These are phyloP conservation scores for Phytopythium oedochilum DNA, from an alignment of 352 stramenopile species.

Conservation along the genomic window DNA sequence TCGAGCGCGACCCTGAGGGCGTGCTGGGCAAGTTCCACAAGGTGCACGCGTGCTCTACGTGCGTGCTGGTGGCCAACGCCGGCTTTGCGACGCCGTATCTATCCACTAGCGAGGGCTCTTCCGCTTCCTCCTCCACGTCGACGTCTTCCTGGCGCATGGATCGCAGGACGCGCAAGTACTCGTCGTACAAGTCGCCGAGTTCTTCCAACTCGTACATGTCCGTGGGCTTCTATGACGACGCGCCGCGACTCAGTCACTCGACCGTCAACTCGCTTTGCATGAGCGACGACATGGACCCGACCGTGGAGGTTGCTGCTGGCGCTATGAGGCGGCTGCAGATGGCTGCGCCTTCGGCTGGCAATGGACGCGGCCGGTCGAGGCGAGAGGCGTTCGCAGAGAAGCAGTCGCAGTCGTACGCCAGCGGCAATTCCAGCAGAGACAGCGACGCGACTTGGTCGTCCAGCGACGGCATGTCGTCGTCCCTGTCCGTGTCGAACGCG, in stretches of 20 bases:
- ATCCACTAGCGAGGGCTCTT: background rate
- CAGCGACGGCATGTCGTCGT: conserved; percentile 6
- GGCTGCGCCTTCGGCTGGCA: background rate
- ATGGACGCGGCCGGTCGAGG: background rate
- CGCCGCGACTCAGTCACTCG: conserved; percentile 1
- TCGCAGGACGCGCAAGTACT: background rate
- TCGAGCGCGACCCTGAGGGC: conserved; percentile 29
- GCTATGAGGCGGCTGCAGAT: background rate
- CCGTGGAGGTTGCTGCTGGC: background rate
- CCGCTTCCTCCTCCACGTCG: background rate
- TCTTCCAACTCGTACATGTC: background rate
- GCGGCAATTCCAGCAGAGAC: background rate
- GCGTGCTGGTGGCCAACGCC: conserved; percentile 33
- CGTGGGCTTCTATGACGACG: background rate
- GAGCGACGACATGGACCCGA: conserved; percentile 1
- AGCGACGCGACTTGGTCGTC: conserved; percentile 2
- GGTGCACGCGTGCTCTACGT: conserved; percentile 30
- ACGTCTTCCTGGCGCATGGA: background rate
- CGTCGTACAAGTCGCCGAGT: conserved; percentile 2
- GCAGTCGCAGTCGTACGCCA: too few relatives aligned
- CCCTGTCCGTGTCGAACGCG: conserved; percentile 1
- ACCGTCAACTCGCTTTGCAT: conserved; percentile 3
- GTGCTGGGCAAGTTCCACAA: conserved; percentile 44
- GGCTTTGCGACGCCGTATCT: conserved; percentile 6
- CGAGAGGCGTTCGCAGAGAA: background rate